A percentile compares a stretch with the other conserved stretches of the same genome.
Conservation (phyloP, 2,329 filamentous ascomycete genomes). For the Ophiostoma australiae region DNA sequence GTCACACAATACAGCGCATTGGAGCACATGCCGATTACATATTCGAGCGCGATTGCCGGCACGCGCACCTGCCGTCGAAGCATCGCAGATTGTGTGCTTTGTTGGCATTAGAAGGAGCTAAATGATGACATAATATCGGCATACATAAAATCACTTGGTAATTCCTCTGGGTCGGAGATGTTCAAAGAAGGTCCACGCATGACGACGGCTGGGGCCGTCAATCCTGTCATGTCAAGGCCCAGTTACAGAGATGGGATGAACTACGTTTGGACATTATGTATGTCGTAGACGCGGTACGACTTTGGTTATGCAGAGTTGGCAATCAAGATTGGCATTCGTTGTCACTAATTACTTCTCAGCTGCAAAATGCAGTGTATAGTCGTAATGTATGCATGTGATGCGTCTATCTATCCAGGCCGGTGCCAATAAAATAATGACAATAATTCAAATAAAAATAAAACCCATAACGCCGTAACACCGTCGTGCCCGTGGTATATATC, state of each 20-base stretch:
- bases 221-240: neutral
- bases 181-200: neutral
- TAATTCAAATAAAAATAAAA: neutral
- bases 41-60: neutral
- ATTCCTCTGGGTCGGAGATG: too few relatives aligned
- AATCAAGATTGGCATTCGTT: neutral
- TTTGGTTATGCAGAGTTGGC: neutral
- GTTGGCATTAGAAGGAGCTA: too few relatives aligned
- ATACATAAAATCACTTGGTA: neutral
- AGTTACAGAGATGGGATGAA: neutral
- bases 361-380: neutral
- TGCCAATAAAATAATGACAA: neutral
- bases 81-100: neutral
- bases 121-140: neutral
- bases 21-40: slow-evolving; percentile 5
- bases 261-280: neutral
- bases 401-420: slow-evolving; percentile 1
- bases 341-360: too few relatives aligned
- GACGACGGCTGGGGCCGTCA: neutral
- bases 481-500: neutral
- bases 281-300: neutral
- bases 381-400: neutral
- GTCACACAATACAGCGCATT: neutral
- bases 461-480: neutral
- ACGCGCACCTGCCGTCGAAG: neutral